These are phyloP conservation scores for Plantago ovata DNA, from an alignment of 257 asterid genomes.

Conservation along the genomic window DNA sequence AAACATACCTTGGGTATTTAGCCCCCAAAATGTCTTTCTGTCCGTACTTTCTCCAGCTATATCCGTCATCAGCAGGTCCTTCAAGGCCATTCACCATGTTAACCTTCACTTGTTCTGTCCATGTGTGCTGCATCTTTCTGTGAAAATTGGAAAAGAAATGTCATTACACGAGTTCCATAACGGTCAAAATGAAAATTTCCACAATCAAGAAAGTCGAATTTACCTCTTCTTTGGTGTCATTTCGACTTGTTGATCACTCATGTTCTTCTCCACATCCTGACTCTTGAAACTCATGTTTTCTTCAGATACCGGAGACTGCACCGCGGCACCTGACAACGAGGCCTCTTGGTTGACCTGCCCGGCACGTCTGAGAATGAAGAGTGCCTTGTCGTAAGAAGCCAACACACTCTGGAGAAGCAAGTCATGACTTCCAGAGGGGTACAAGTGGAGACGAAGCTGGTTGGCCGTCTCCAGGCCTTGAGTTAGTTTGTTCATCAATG, in stretches of 20 bases:
- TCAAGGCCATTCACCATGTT: slow-evolving; percentile 45
- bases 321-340: background rate
- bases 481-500: slow-evolving; percentile 42
- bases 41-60: slow-evolving; percentile 80
- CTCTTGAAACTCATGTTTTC: slow-evolving; percentile 38
- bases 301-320: slow-evolving; percentile 33
- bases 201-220: background rate
- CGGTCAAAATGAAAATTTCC: background rate
- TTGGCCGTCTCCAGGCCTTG: slow-evolving; percentile 56
- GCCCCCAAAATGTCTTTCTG: slow-evolving; percentile 91
- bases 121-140: slow-evolving; percentile 41
- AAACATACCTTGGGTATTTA: slow-evolving; percentile 62
- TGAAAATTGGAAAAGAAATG: background rate
- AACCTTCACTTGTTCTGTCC: slow-evolving; percentile 52
- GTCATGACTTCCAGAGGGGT: slow-evolving; percentile 32
- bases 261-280: slow-evolving; percentile 58
- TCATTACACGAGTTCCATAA: background rate
- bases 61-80: slow-evolving; percentile 68
- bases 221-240: slow-evolving; percentile 54
- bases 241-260: slow-evolving; percentile 30
- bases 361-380: slow-evolving; percentile 35
- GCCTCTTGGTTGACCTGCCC: background rate
- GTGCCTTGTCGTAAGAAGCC: slow-evolving; percentile 46
- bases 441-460: slow-evolving; percentile 57
- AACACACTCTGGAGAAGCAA: slow-evolving; percentile 49